Base-by-base conservation (phyloP, 2,329 filamentous ascomycete species). In the Xylariaceae sp. region DNA sequence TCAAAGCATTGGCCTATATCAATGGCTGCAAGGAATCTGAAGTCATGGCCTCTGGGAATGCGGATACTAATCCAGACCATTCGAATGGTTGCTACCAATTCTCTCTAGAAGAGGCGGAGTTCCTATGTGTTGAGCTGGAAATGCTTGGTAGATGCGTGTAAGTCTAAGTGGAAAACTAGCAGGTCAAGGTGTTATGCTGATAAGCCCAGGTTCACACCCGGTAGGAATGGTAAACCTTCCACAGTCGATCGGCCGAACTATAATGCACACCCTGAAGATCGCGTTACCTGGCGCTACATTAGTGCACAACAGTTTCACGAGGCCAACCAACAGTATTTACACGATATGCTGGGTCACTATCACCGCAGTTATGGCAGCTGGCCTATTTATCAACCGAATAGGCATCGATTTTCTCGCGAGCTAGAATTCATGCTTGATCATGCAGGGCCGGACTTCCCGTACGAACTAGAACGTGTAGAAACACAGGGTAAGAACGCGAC, bases 31-130 rank as follows among this genome's bases (percentile, higher is more conserved):
- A 47, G n/a, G 57, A 62, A 39, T 45, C 50, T 2, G 55, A 62
- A 41, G 17, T 60, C 16, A 40, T 24, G 9, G 11, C 33, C 1
- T 34, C 28, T n/a, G 60, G 53, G 16, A 41, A 60, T 14, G 52
- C 7, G 5, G 7, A 50, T 17, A 21, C 56, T 7, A 41, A 63
- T 19, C 48, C 55, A 12, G 50, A 53, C 21, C 67, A 69, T 49
- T 61, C 63, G 24, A 73, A 72, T 17, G 56, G 60, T 23, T 58
- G 56, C 21, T 71, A 72, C 40, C 69, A 72, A 48, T 73, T 71
- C 55, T 62, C 63, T 1, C n/a, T 58, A 1, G 49, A 63, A 6
- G 67, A 73, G 53, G 67, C 67, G 1, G 54, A 61, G 4, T 33
- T 53, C 6, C 36, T 63, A 9, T 59, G 67, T 37, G 36, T 50